Evolutionary conservation across 768 basidiomycete species (phyloP), one percentile per base, ranked within the genome.

Genomic region (Gyrodon lividus): DNA sequence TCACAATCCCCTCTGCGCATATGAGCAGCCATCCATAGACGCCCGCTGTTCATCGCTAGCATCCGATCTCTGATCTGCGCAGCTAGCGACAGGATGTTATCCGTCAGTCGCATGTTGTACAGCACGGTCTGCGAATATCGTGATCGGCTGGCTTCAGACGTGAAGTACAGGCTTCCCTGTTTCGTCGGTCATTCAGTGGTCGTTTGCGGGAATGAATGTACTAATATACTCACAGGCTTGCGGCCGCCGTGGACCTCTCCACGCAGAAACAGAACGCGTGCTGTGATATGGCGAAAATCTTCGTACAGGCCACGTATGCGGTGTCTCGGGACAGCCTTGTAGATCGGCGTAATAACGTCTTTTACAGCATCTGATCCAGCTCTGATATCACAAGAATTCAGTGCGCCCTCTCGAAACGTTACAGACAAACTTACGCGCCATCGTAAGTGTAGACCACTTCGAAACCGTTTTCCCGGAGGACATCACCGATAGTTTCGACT

Each of bases 1-100:
- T 61, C 43, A 75, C 73, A 75, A 43, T 75, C 74, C 1, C 75
- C 75, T 43, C 74, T 64, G 30, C 74, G 73, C 75, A 76, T 75
- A 28, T 75, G 74, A 8, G 70, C 72, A 41, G 70, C 70, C 71
- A 76, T 72, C 75, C 74, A 75, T 16, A 69, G 54, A 8, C 73
- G 65, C 10, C 72, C 73, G 1, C 40, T 57, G 13, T 45, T 64
- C 17, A 58, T 7, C 13, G 58, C 46, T 2, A 47, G 50, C 70
- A 76, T 71, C n/a, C 72, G 72, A 4, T 58, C 17, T 3, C 55
- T 63, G 17, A 76, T 51, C 10, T 50, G 50, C 19, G 64, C 63
- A 3, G 70, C 71, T 40, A 76, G 60, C 1, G 59, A 52, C 4
- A 66, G 46, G 16, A 72, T 40, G 16, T 54, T 39, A 5, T 66